Conservation (phyloP, 108 stramenopile species). For the Skeletonema tropicum region DNA sequence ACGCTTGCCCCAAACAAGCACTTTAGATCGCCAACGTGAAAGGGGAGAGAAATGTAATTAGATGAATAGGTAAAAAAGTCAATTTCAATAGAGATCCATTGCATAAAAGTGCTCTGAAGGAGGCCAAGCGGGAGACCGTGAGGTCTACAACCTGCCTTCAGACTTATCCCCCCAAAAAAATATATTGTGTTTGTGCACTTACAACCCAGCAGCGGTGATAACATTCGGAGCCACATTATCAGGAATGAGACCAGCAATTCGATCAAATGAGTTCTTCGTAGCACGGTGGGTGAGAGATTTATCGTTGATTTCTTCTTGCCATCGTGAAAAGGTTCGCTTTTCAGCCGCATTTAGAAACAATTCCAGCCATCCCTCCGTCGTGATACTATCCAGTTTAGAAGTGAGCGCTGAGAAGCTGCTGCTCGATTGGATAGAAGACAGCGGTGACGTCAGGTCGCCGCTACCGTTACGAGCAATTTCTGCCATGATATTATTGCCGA, state of each 20-base stretch:
- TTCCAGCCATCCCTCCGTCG: slow-evolving; percentile 90
- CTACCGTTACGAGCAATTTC: background rate
- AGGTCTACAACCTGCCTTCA: too few species aligned
- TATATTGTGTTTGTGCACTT: background rate
- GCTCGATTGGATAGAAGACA: background rate
- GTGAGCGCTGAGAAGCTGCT: background rate
- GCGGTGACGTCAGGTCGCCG: background rate
- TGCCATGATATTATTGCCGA: background rate
- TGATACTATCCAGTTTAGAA: slow-evolving; percentile 19
- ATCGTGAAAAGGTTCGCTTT: slow-evolving; percentile 79
- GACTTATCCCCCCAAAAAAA: too few species aligned
- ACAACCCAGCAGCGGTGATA: slow-evolving; percentile 73
- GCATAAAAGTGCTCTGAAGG: too few species aligned
- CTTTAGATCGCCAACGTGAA: background rate
- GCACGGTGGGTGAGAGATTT: slow-evolving; percentile 68
- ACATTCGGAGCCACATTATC: slow-evolving; percentile 86
- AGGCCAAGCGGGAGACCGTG: too few species aligned
- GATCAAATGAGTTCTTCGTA: slow-evolving; percentile 63
- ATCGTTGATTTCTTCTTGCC: slow-evolving; percentile 79
- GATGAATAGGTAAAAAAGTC: background rate
- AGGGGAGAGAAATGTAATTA: background rate
- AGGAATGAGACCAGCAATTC: slow-evolving; percentile 65
- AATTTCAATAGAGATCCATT: too few species aligned
- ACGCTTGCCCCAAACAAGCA: slow-evolving; percentile 74
- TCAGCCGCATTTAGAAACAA: slow-evolving; percentile 87